These are phyloP conservation scores for Fusarium redolens DNA, from an alignment of 2,329 filamentous ascomycete genomes.

Conservation along the genomic window DNA sequence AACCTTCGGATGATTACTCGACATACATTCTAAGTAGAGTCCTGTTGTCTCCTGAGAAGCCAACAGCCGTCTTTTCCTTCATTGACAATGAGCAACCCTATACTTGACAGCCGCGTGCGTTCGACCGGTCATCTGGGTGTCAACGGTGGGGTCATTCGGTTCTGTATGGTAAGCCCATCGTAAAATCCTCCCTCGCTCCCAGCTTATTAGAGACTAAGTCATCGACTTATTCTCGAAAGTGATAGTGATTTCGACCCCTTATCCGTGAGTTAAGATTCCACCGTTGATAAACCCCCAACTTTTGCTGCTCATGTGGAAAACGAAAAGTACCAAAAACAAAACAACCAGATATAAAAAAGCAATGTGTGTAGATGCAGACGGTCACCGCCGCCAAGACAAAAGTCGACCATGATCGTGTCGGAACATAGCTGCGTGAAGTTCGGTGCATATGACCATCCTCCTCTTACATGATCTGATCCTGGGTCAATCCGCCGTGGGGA, in stretches of 20 bases:
- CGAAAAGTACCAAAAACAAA: slow-evolving; percentile 35
- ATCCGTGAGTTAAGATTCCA: slow-evolving; percentile 34
- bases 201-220: slow-evolving; percentile 38
- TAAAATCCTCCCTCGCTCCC: slow-evolving; percentile 26
- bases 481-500: slow-evolving; percentile 80
- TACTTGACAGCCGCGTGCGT: slow-evolving; percentile 20
- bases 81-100: slow-evolving; percentile 39
- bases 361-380: slow-evolving; percentile 4
- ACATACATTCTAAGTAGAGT: slow-evolving; percentile 48
- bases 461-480: slow-evolving; percentile 94
- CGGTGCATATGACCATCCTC: slow-evolving; percentile 19
- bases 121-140: slow-evolving; percentile 28
- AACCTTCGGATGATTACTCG: slow-evolving; percentile 47
- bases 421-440: slow-evolving; percentile 13
- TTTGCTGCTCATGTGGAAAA: slow-evolving; percentile 42
- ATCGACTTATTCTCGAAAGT: slow-evolving; percentile 36
- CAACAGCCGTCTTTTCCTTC: slow-evolving; percentile 26
- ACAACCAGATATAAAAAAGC: slow-evolving; percentile 38
- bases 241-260: slow-evolving; percentile 35
- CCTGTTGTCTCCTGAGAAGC: slow-evolving; percentile 34
- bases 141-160: slow-evolving; percentile 24
- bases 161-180: slow-evolving; percentile 34
- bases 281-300: slow-evolving; percentile 42
- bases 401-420: slow-evolving; percentile 13
- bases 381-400: slow-evolving; percentile 14